Evolutionary conservation across 2,329 filamentous ascomycete species (phyloP).

Genomic region (Clarireedia homoeocarpa): DNA sequence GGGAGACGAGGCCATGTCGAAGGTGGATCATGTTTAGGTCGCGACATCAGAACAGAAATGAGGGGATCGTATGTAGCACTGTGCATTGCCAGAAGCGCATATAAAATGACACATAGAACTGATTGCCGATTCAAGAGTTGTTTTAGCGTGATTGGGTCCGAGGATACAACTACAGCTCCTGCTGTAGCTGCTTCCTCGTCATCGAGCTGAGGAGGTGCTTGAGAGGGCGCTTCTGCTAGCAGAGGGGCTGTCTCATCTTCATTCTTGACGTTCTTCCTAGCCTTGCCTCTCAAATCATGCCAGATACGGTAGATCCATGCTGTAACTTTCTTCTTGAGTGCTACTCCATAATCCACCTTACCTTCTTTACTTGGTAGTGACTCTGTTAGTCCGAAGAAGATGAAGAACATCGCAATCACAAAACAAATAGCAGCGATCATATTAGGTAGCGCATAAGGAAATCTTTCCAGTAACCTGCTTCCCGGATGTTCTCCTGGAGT

Average conservation of each 20-base stretch:
- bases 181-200: not conserved
- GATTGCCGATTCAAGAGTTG: not conserved
- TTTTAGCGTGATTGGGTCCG: not conserved
- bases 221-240: not conserved
- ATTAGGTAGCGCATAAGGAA: conserved; percentile 1
- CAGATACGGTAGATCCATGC: not conserved
- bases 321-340: not conserved
- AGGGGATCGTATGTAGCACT: not conserved
- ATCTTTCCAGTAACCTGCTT: not conserved
- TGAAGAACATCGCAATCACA: not conserved
- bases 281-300: not conserved
- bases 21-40: not conserved
- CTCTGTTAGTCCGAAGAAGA: not conserved
- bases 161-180: not conserved
- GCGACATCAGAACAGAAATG: not conserved
- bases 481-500: not conserved
- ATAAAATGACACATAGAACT: not conserved
- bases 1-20: not conserved
- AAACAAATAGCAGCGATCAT: not conserved
- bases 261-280: not conserved
- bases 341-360: not conserved
- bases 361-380: not conserved
- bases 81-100: not conserved
- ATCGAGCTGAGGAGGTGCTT: not conserved
- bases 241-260: not conserved